Conservation (phyloP, 2,329 filamentous ascomycete species). For the Arthrobotrys conoides region DNA sequence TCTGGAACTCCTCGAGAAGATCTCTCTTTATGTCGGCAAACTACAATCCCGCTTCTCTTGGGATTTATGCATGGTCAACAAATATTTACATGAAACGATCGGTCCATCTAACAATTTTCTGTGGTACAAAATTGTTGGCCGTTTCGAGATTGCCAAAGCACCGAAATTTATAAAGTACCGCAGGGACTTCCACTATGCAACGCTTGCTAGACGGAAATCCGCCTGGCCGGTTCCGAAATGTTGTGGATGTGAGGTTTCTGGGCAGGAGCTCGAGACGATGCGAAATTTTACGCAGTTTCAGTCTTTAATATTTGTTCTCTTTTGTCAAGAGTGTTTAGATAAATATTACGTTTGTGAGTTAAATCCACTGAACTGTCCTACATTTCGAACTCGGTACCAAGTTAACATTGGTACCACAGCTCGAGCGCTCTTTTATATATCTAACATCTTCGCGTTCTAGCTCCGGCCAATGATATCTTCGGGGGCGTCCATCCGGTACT, state of each 20-base stretch:
- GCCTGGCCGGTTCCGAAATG: constrained; percentile 14
- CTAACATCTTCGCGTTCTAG: neutral
- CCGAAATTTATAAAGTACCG: constrained; percentile 25
- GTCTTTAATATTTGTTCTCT: constrained; percentile 3
- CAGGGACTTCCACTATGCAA: constrained; percentile 17
- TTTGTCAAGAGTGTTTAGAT: constrained; percentile 12
- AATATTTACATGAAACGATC: constrained; percentile 5
- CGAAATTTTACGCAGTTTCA: constrained; percentile 15
- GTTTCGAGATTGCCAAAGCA: constrained; percentile 1
- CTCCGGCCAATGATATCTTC: constrained; percentile 10
- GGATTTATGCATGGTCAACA: neutral
- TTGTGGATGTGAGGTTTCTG: constrained; percentile 15
- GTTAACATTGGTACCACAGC: neutral
- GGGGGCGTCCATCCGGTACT: neutral
- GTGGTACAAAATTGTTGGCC: constrained; percentile 16
- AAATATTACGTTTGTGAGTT: constrained; percentile 26
- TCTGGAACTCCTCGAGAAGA: constrained; percentile 25
- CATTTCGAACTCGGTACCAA: neutral
- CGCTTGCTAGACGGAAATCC: constrained; percentile 13
- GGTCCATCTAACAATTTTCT: constrained; percentile 31
- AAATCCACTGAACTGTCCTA: neutral
- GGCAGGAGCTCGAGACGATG: neutral
- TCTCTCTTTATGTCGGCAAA: constrained; percentile 14
- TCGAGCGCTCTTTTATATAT: constrained; percentile 11
- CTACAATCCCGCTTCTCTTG: neutral